Evolutionary conservation across 148 eudicot genomes (phyloP), one percentile per base, ranked within the genome.

Genomic region (Camellia granthamiana): DNA sequence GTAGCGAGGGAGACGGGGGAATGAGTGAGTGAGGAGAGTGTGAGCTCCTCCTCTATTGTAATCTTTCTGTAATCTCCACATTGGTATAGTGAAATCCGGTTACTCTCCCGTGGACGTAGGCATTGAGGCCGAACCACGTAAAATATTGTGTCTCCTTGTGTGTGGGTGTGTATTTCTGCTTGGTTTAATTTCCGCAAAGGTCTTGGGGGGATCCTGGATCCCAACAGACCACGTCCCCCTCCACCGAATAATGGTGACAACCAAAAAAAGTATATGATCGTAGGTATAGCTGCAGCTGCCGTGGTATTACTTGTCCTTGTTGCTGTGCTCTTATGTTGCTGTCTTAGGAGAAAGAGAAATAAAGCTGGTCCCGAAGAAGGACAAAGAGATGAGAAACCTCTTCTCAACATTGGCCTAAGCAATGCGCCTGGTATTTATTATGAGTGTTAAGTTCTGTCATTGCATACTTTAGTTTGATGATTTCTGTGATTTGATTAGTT

Each of bases 361-460:
- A 62, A 59, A 59, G 75, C 63, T 21, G 77, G 65, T 47, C 78
- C 81, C 55, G 80, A 62, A 70, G 70, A 81, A 61, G 83, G 78
- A 38, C 84, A 71, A 42, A 86, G 85, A 86, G 91, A 89, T 80
- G 93, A 90, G 41, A 90, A 79, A 61, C 94, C 90, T 72, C 88
- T 90, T 46, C 83, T 88, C 66, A 89, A 86, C 49, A 5, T 84
- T 30, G 70, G 83, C 75, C 73, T 85, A 55, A 87, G 85, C 72
- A 80, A 84, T 65, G 16, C 71, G 23, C 80, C 89, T 76, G 86
- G 90, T 90, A 88, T 38, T 19, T 75, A 38, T 76, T 75, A 51
- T 1, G 11, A 77, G 7, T 30, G 44, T 49, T 47, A 70, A 44
- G 43, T 78, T 70, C 11, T 54, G 3, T 8, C 15, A 43, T 60